Evolutionary conservation across 345 rosid species (phyloP).

Genomic region (Mallotus nudiflorus): DNA sequence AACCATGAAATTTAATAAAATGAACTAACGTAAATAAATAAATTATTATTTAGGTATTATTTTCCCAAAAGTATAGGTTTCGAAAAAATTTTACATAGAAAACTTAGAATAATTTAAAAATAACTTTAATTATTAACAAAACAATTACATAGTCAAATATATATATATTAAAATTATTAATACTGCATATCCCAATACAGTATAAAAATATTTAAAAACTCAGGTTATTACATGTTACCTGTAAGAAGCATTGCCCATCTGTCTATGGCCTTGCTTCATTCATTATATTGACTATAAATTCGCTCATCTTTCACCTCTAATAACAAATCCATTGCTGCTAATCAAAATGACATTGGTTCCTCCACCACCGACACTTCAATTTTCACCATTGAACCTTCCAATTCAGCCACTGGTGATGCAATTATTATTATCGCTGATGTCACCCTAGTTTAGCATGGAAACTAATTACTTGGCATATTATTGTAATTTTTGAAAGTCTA

Average conservation of each 20-base stretch:
- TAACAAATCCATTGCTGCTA: slow-evolving; percentile 26
- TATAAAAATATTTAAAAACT: too few relatives aligned
- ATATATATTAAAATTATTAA: too few relatives aligned
- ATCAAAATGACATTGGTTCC: background rate
- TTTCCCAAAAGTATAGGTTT: too few relatives aligned
- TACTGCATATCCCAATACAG: too few relatives aligned
- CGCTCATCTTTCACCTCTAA: slow-evolving; percentile 81
- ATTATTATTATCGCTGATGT: slow-evolving; percentile 23
- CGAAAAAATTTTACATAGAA: too few relatives aligned
- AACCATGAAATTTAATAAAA: too few relatives aligned
- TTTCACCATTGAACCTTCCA: slow-evolving; percentile 12
- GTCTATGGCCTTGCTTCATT: slow-evolving; percentile 86
- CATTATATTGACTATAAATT: slow-evolving; percentile 86
- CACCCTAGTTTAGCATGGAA: slow-evolving; percentile 83
- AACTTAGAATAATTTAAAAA: too few relatives aligned
- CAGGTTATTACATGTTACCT: slow-evolving; percentile 72
- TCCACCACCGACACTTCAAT: slow-evolving; percentile 7
- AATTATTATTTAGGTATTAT: too few relatives aligned
- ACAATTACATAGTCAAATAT: too few relatives aligned
- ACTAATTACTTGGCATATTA: slow-evolving; percentile 69
- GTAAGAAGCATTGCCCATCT: slow-evolving; percentile 89
- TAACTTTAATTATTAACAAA: too few relatives aligned
- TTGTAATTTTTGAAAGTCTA: slow-evolving; percentile 78
- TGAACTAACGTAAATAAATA: too few relatives aligned
- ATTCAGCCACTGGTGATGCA: slow-evolving; percentile 28